Base-by-base conservation (phyloP, 169 alveolate genomes). In the Perkinsus marinus region DNA sequence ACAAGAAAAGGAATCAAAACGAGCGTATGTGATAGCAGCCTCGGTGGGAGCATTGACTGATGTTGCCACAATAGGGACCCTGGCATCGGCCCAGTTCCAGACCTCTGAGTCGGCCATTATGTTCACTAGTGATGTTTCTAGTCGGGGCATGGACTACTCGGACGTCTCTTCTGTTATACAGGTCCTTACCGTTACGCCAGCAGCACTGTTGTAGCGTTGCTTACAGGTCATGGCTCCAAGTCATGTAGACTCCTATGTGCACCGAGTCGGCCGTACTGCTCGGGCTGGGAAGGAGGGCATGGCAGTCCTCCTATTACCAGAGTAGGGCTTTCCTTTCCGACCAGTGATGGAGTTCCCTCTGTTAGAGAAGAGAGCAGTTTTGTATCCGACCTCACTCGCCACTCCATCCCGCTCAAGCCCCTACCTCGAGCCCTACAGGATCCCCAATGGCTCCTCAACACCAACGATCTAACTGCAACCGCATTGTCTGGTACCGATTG, bases 231-330 rank as follows among this genome's bases (percentile, higher is more conserved):
- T 57, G 79, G 79, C 79, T 6, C 79, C 79, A 19, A 57, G 79
- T 16, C 79, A 57, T 57, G 79, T 57, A 2, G 79, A 57, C 34
- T 57, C 79, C 79, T 57, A 57, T 30, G 79, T 98, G 22, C 99
- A 98, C 92, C 94, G 99, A 93, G 99, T 98, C 0, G 99, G 99
- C 68, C 96, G 99, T 93, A 98, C 99, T 6, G 99, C 99, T 22
- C 94, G 99, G 69, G 99, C 99, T 16, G 99, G 99, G 30, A 96
- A 96, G 92, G 95, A 98, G 39, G 99, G 99, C 3, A 95, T 96
- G 91, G 98, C 99, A 22, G 95, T 98, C 0, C 96, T 98, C 13
- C 91, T 98, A 10, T 98, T 98, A 22, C 98, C 99, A 43, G 97
- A 98, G 95, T 97, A 96, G 89, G 97, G 95, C 92, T 95, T 96